Percentiles rank a stretch among this genome's conserved stretches.
phyloP scores from a whole-genome alignment of 2,329 filamentous ascomycete genomes.

The Cordyceps javanica region DNA sequence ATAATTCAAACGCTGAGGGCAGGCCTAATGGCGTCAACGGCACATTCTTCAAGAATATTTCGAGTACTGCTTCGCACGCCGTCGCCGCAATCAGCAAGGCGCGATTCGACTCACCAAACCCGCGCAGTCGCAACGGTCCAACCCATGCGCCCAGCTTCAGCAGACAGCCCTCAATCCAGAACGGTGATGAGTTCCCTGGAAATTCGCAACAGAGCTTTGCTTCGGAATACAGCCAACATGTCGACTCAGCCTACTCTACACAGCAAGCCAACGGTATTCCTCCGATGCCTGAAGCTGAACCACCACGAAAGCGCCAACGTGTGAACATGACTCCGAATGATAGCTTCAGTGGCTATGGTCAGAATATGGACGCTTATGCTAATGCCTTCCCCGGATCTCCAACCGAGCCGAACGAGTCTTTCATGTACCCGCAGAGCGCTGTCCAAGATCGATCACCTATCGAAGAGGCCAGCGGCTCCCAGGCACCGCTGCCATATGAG shows the following conservation, averaged over 20 bases:
- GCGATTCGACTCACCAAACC: constrained; percentile 79
- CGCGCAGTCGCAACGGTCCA: constrained; percentile 57
- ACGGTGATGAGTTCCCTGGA: constrained; percentile 58
- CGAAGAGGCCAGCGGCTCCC: constrained; percentile 49
- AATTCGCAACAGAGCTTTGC: constrained; percentile 80
- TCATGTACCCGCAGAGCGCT: constrained; percentile 55
- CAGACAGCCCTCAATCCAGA: constrained; percentile 66
- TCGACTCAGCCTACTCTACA: constrained; percentile 65
- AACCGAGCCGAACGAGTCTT: constrained; percentile 75
- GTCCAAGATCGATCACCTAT: constrained; percentile 36
- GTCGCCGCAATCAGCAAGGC: constrained; percentile 97
- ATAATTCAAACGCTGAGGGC: constrained; percentile 62
- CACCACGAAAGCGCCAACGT: constrained; percentile 72
- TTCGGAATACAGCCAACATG: constrained; percentile 68
- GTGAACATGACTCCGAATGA: constrained; percentile 49
- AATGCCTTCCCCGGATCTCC: constrained; percentile 61
- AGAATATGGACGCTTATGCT: constrained; percentile 40
- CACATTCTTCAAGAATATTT: constrained; percentile 97
- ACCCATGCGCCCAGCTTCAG: constrained; percentile 60
- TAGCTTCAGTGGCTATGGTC: constrained; percentile 49
- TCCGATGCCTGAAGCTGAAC: constrained; percentile 56
- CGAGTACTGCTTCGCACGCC: constrained; percentile 83
- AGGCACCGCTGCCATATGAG: constrained; percentile 59
- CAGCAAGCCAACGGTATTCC: constrained; percentile 37
- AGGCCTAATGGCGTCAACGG: constrained; percentile 64